Conservation (phyloP, 2,329 filamentous ascomycete genomes). For the Ceratocystis alfenasii region DNA sequence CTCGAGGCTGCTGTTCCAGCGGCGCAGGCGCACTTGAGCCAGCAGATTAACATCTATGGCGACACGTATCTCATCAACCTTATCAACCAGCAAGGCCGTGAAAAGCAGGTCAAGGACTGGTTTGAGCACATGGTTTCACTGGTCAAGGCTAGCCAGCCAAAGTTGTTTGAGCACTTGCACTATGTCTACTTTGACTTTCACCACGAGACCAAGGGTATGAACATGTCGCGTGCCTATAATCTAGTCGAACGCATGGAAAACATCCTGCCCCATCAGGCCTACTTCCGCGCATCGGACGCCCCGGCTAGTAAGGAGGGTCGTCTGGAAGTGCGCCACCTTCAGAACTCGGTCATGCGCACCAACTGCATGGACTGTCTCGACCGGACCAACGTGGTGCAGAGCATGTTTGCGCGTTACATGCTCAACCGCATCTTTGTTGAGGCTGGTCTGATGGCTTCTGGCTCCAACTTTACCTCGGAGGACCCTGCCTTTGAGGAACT, state of each 20-base stretch:
- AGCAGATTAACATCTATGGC: conserved; percentile 87
- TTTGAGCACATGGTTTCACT: conserved; percentile 82
- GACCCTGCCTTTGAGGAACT: conserved; percentile 74
- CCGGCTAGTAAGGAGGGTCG: conserved; percentile 53
- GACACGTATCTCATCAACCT: conserved; percentile 97
- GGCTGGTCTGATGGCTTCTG: conserved; percentile 62
- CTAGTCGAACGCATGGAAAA: conserved; percentile 72
- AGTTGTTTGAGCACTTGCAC: conserved; percentile 68
- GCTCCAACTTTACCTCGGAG: conserved; percentile 63
- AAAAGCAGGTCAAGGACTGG: conserved; percentile 77
- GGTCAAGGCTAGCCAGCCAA: conserved; percentile 60
- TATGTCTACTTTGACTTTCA: conserved; percentile 99
- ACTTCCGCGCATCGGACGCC: conserved; percentile 85
- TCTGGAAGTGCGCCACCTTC: conserved; percentile 67
- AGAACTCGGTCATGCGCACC: conserved; percentile 85
- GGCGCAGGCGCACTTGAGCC: conserved; percentile 76
- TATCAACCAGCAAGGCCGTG: conserved; percentile 90
- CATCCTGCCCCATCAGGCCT: conserved; percentile 65
- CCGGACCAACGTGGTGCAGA: conserved; percentile 94
- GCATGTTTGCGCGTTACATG: conserved; percentile 84
- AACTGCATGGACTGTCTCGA: conserved; percentile 99
- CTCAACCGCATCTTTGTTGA: conserved; percentile 82
- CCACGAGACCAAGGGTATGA: conserved; percentile 87
- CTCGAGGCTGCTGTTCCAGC: conserved; percentile 70
- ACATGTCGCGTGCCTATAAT: conserved; percentile 82